Evolutionary conservation across 2,329 filamentous ascomycete species (phyloP).

Genomic region (Ceratocystis albifundus): DNA sequence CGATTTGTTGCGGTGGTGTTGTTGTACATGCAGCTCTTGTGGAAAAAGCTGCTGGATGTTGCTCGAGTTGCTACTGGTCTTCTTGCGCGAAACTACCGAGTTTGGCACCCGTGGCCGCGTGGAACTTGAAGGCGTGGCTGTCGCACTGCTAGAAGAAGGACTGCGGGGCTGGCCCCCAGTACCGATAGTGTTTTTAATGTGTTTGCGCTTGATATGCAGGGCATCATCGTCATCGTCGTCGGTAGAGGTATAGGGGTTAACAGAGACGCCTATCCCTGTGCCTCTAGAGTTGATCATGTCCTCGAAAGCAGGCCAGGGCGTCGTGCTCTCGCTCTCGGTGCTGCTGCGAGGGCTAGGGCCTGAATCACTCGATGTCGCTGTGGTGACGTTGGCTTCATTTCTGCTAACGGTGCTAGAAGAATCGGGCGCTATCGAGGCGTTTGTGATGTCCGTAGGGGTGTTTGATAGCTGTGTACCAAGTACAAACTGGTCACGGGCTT

Average conservation of each 20-base stretch:
- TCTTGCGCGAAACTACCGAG: constrained; percentile 33
- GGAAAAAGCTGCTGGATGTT: neutral
- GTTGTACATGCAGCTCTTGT: constrained; percentile 2
- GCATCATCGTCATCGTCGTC: constrained; percentile 81
- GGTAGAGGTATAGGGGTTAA: constrained; percentile 51
- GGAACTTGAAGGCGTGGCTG: constrained; percentile 33
- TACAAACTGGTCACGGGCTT: neutral
- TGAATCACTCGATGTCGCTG: constrained; percentile 16
- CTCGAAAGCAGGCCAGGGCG: constrained; percentile 22
- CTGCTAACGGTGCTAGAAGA: neutral
- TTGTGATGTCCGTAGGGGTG: neutral
- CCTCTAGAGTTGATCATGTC: constrained; percentile 1
- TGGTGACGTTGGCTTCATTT: neutral
- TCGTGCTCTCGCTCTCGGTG: constrained; percentile 21
- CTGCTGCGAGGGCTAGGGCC: constrained; percentile 19
- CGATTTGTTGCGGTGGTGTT: constrained; percentile 3
- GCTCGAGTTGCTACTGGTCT: constrained; percentile 32
- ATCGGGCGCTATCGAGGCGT: neutral
- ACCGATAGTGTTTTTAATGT: neutral
- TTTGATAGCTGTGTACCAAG: neutral
- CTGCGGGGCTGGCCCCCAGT: neutral
- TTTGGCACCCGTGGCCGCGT: constrained; percentile 33
- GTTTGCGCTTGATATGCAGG: constrained; percentile 42
- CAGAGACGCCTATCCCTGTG: constrained; percentile 30
- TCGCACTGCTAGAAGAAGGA: constrained; percentile 16